phyloP scores from a whole-genome alignment of 2,329 filamentous ascomycete species.

The Phaeosphaeriaceae sp. region DNA sequence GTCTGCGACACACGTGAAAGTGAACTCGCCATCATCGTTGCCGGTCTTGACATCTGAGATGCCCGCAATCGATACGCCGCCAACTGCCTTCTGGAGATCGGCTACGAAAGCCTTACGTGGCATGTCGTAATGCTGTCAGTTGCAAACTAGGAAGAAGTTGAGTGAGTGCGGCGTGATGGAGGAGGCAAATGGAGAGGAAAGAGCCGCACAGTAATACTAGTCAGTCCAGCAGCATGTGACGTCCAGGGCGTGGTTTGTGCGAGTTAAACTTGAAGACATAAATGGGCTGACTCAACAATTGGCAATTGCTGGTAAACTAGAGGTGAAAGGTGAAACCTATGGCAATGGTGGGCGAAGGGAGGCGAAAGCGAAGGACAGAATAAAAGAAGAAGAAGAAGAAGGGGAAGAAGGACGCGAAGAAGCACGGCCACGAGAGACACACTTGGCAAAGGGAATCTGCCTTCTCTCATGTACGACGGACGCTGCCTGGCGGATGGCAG shows the following conservation, averaged over 20 bases:
- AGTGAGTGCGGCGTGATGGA: constrained; percentile 4
- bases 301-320: neutral
- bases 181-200: neutral
- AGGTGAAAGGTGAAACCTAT: neutral
- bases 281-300: neutral
- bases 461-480: constrained; percentile 12
- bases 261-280: neutral
- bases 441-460: constrained; percentile 15
- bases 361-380: constrained; percentile 7
- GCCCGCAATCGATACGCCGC: constrained; percentile 49
- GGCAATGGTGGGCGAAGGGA: neutral
- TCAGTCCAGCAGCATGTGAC: constrained; percentile 7
- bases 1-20: constrained; percentile 57
- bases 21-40: constrained; percentile 74
- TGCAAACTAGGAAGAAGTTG: neutral
- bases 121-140: constrained; percentile 56
- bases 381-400: constrained; percentile 4
- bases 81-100: constrained; percentile 58
- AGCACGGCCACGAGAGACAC: neutral
- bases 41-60: constrained; percentile 65
- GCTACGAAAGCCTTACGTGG: constrained; percentile 68
- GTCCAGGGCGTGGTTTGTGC: constrained; percentile 4
- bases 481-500: constrained; percentile 15
- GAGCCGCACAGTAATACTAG: neutral
- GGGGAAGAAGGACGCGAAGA: constrained; percentile 3